These are phyloP conservation scores for Kluyveromyces dobzhanskii DNA, from an alignment of 805 yeast species.

Conservation along the genomic window DNA sequence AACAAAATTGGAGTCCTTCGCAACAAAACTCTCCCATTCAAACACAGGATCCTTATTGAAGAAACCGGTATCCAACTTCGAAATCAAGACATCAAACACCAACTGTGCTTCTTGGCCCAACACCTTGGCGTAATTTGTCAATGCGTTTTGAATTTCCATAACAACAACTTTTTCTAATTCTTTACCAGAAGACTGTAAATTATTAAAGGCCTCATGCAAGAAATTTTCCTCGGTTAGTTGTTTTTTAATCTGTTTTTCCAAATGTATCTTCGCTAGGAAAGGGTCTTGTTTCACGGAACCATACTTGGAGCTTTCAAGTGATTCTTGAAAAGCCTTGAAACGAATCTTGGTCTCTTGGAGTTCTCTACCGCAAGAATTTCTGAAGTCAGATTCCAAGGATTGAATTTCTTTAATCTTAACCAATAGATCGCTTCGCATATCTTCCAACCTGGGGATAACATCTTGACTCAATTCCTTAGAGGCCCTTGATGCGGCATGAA, in stretches of 20 bases:
- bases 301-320: constrained; percentile 55
- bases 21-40: constrained; percentile 84
- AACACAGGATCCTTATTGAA: constrained; percentile 67
- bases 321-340: constrained; percentile 44
- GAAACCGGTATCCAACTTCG: constrained; percentile 60
- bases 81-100: constrained; percentile 55
- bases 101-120: constrained; percentile 67
- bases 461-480: constrained; percentile 53
- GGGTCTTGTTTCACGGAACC: constrained; percentile 62
- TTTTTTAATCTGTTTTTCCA: constrained; percentile 70
- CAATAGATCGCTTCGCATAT: constrained; percentile 63
- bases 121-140: constrained; percentile 61
- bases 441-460: constrained; percentile 60
- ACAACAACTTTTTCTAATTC: constrained; percentile 85
- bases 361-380: constrained; percentile 63
- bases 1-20: constrained; percentile 63
- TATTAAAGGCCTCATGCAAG: constrained; percentile 79
- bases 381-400: constrained; percentile 75
- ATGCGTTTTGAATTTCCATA: constrained; percentile 74
- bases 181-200: constrained; percentile 79
- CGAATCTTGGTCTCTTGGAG: constrained; percentile 54
- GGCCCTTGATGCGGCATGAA: constrained; percentile 47
- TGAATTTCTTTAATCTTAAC: constrained; percentile 84
- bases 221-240: constrained; percentile 80
- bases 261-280: constrained; percentile 55